Percentiles rank a stretch among this genome's conserved stretches.
phyloP scores from a whole-genome alignment of 2,329 filamentous ascomycete species.

The Proliferodiscus dingleyae region DNA sequence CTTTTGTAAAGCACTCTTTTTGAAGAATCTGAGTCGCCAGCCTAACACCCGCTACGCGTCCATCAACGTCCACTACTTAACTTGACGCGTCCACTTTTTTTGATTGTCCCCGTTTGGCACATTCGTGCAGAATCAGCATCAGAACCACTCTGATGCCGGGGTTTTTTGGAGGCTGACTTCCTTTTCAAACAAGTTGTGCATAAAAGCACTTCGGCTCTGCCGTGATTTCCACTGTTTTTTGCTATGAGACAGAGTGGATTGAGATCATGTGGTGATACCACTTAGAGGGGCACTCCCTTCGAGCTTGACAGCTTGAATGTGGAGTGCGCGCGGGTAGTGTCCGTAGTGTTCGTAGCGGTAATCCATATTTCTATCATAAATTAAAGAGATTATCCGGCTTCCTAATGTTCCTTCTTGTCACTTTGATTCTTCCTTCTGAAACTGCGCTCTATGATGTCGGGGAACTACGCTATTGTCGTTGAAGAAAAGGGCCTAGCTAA shows the following conservation, averaged over 20 bases:
- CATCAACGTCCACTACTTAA: neutral
- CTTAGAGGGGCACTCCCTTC: neutral
- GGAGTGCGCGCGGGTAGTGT: too few species aligned
- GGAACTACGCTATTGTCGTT: slow-evolving; percentile 23
- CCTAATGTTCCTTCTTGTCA: too few species aligned
- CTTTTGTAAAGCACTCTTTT: too few species aligned
- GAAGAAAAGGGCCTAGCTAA: slow-evolving; percentile 19
- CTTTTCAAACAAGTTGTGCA: neutral
- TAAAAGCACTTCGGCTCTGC: neutral
- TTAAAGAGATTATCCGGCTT: too few species aligned
- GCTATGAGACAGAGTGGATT: neutral
- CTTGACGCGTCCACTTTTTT: neutral
- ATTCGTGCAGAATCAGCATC: neutral
- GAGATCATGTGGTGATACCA: neutral
- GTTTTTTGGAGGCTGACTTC: neutral
- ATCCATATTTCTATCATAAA: too few species aligned
- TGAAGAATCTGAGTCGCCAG: too few species aligned
- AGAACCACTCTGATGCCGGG: neutral
- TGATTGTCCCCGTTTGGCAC: neutral
- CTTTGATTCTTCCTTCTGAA: neutral
- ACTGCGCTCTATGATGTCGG: slow-evolving; percentile 18
- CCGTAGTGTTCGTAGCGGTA: too few species aligned
- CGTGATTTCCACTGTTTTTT: neutral
- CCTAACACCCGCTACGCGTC: too few species aligned
- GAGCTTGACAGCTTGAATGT: too few species aligned